These are phyloP conservation scores for Tephrocybe sp. DNA, from an alignment of 768 basidiomycete species.

Conservation along the genomic window DNA sequence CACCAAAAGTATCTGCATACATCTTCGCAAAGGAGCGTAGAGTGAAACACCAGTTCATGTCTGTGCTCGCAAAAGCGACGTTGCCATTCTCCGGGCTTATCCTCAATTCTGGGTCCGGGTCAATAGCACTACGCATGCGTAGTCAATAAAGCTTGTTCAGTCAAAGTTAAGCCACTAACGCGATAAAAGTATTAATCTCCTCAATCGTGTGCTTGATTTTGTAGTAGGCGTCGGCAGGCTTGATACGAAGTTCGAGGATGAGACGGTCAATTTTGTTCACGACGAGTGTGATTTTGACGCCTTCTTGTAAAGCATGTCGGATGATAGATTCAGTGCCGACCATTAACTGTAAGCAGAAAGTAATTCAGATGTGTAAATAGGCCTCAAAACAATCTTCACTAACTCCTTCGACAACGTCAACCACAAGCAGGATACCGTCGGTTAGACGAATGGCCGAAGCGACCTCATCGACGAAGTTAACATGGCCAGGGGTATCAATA, in stretches of 20 bases:
- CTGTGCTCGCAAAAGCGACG: constrained; percentile 94
- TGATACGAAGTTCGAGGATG: constrained; percentile 93
- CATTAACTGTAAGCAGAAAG: constrained; percentile 64
- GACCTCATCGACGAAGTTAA: constrained; percentile 98
- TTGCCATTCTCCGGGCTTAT: constrained; percentile 95
- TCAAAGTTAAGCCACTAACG: constrained; percentile 43
- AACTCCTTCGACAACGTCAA: constrained; percentile 98
- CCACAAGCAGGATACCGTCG: constrained; percentile 91
- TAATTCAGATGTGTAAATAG: neutral
- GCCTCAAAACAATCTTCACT: constrained; percentile 24
- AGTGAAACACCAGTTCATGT: constrained; percentile 98
- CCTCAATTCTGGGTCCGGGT: constrained; percentile 85
- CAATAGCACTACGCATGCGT: constrained; percentile 55
- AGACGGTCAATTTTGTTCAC: constrained; percentile 98
- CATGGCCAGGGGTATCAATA: constrained; percentile 97
- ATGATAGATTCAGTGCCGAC: constrained; percentile 87
- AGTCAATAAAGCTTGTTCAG: constrained; percentile 6
- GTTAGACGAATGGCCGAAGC: constrained; percentile 83
- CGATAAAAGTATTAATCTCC: constrained; percentile 95
- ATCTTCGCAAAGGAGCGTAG: constrained; percentile 91
- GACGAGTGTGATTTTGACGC: constrained; percentile 85
- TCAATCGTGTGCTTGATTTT: constrained; percentile 99
- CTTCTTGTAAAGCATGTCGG: constrained; percentile 87
- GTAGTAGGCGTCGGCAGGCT: constrained; percentile 95
- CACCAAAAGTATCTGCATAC: constrained; percentile 93